A percentile compares a stretch with the other conserved stretches of the same genome.
These are phyloP conservation scores for Podaxis sp. DNA, from an alignment of 768 basidiomycete species.

Conservation along the genomic window DNA sequence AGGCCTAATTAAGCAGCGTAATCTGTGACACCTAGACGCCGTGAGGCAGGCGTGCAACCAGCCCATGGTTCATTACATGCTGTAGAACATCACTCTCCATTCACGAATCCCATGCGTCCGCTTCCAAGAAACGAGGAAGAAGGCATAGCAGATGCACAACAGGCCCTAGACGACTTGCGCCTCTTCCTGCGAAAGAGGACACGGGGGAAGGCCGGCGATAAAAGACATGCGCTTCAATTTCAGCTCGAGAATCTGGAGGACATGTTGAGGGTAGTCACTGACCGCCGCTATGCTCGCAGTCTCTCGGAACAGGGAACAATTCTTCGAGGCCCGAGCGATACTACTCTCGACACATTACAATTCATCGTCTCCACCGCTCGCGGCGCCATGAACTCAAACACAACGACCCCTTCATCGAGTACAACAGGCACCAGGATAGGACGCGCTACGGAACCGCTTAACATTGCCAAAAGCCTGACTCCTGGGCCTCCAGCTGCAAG, in stretches of 20 bases:
- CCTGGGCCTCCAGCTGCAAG: background rate
- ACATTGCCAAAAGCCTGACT: background rate
- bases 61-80: background rate
- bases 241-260: constrained; percentile 10
- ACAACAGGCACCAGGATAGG: background rate
- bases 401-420: background rate
- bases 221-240: background rate
- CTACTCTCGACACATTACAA: background rate
- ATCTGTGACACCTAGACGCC: background rate
- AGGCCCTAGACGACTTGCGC: constrained; percentile 5
- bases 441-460: background rate
- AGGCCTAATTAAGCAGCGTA: background rate
- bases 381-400: background rate
- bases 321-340: too few species aligned
- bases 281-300: constrained; percentile 5
- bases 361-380: constrained; percentile 2
- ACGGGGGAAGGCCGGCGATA: background rate
- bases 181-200: background rate
- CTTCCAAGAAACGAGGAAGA: background rate
- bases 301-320: background rate
- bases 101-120: background rate
- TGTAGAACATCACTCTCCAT: background rate
- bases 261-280: constrained; percentile 4
- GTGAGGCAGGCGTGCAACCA: background rate
- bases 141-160: constrained; percentile 3